Evolutionary conservation across 2,329 filamentous ascomycete genomes (phyloP).

Genomic region (Diaporthe nobilis): DNA sequence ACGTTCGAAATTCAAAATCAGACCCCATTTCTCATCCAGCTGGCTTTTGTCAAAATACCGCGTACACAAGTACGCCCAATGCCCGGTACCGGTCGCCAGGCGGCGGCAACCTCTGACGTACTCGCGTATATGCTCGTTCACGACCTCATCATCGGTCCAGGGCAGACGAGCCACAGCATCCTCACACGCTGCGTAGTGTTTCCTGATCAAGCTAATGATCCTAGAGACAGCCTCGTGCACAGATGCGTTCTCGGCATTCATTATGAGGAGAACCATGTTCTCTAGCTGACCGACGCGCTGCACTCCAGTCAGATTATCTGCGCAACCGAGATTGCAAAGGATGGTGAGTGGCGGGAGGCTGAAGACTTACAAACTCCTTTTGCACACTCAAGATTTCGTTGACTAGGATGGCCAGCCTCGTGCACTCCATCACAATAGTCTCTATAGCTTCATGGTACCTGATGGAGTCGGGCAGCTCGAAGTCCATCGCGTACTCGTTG

Average conservation of each 20-base stretch:
- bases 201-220: too few relatives aligned
- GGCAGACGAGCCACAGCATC: constrained; percentile 16
- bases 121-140: constrained; percentile 2
- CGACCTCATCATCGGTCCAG: constrained; percentile 4
- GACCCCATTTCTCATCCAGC: constrained; percentile 3
- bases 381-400: constrained; percentile 9
- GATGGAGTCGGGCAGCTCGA: constrained; percentile 8
- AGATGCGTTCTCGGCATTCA: not conserved
- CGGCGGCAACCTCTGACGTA: not conserved
- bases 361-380: constrained; percentile 15
- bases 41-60: constrained; percentile 18
- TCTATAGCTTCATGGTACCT: constrained; percentile 18
- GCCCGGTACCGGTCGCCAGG: not conserved
- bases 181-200: not conserved
- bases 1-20: not conserved
- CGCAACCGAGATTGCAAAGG: too few relatives aligned
- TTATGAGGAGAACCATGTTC: constrained; percentile 9
- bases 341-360: too few relatives aligned
- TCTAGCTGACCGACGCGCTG: constrained; percentile 5
- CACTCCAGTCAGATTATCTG: not conserved
- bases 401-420: not conserved
- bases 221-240: not conserved
- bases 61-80: constrained; percentile 7
- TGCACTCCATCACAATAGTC: constrained; percentile 1
- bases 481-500: constrained; percentile 25